Percentiles rank a stretch among this genome's conserved stretches.
These are phyloP conservation scores for Penicillium malachiteum DNA, from an alignment of 495 filamentous ascomycete genomes.

Conservation along the genomic window DNA sequence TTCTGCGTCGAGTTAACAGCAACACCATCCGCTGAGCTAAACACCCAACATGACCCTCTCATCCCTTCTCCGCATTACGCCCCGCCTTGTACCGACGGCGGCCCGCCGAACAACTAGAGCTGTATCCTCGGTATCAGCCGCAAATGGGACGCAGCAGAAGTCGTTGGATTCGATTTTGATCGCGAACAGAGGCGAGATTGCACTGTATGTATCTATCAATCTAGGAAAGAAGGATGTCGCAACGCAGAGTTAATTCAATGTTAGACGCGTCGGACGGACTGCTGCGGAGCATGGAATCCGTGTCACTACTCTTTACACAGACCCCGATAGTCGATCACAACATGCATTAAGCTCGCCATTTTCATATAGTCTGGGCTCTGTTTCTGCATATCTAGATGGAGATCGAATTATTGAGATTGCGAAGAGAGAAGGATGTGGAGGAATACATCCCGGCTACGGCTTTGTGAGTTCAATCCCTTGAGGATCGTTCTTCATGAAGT, in stretches of 20 bases:
- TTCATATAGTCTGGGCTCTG: conserved; percentile 76
- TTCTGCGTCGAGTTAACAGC: conserved; percentile 6
- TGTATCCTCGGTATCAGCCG: conserved; percentile 34
- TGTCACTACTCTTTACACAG: conserved; percentile 92
- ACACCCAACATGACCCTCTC: conserved; percentile 39
- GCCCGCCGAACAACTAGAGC: conserved; percentile 35
- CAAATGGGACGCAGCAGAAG: conserved; percentile 16
- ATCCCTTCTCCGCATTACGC: conserved; percentile 47
- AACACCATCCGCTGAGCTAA: conserved; percentile 9
- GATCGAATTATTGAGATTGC: conserved; percentile 88
- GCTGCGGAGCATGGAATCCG: conserved; percentile 85
- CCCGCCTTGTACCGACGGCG: conserved; percentile 37
- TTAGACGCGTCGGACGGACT: conserved; percentile 78
- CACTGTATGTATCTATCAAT: conserved; percentile 53
- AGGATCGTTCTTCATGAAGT: not conserved
- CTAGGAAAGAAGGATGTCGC: not conserved
- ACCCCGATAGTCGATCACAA: conserved; percentile 81
- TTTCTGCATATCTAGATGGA: conserved; percentile 86
- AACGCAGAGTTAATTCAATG: conserved; percentile 1
- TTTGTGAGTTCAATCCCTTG: conserved; percentile 59
- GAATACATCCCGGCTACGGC: conserved; percentile 94
- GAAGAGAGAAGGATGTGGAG: conserved; percentile 78
- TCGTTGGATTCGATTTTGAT: conserved; percentile 87
- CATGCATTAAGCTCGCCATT: conserved; percentile 84
- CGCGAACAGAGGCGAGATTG: conserved; percentile 96